Percentiles rank a stretch among this genome's conserved stretches.
These are phyloP conservation scores for Thalassiosira mediterranea DNA, from an alignment of 352 stramenopile genomes.

Conservation along the genomic window DNA sequence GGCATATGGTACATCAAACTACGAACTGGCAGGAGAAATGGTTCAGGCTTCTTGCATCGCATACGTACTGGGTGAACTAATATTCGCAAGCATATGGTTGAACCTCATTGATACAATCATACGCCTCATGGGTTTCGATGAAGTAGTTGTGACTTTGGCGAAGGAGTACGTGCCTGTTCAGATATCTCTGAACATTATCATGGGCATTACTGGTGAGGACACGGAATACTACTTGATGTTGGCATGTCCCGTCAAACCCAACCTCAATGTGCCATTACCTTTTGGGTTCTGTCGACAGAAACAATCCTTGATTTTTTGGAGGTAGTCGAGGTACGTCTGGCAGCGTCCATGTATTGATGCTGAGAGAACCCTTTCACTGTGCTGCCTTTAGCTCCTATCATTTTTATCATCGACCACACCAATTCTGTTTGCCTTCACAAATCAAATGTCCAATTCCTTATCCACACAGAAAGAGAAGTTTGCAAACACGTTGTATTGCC, in stretches of 20 bases:
- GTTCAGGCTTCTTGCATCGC: constrained; percentile 34
- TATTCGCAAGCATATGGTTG: constrained; percentile 32
- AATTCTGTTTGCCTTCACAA: too few species aligned
- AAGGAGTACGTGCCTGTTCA: constrained; percentile 27
- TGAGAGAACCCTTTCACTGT: too few species aligned
- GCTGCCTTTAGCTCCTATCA: too few species aligned
- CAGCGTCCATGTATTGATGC: too few species aligned
- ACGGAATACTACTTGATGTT: not conserved
- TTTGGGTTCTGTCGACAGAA: not conserved
- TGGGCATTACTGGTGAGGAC: constrained; percentile 5
- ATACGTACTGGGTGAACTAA: constrained; percentile 38
- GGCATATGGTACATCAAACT: constrained; percentile 48
- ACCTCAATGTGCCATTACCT: too few species aligned
- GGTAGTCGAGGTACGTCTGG: too few species aligned
- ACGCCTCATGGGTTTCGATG: constrained; percentile 46
- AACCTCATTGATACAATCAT: constrained; percentile 42
- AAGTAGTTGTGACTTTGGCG: constrained; percentile 23
- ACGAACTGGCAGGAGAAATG: constrained; percentile 52
- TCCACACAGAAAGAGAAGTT: not conserved
- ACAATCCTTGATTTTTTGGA: not conserved
- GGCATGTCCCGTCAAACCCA: too few species aligned
- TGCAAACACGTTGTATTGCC: not conserved
- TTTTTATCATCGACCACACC: too few species aligned
- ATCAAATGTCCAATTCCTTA: too few species aligned
- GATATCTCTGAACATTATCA: not conserved